Conservation (phyloP, 75 land plant species). For the Selaginella tamariscina region DNA sequence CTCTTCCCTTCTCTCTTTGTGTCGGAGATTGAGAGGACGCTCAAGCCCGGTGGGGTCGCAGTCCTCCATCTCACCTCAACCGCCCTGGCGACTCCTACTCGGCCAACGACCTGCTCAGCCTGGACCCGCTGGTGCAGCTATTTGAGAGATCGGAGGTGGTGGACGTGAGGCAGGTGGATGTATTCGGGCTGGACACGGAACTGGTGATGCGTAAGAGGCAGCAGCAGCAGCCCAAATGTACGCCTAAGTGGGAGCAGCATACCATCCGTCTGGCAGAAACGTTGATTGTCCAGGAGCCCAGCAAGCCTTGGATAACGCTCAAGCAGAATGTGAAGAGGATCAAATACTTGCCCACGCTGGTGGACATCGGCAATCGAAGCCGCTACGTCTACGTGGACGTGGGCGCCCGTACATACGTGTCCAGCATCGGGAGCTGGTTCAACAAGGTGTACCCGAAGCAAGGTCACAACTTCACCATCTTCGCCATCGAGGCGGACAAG, state of each 20-base stretch:
- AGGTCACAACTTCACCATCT: background rate
- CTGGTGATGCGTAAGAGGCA: conserved; percentile 3
- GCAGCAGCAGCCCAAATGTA: background rate
- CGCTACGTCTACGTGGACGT: conserved; percentile 5
- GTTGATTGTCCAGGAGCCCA: background rate
- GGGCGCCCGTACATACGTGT: background rate
- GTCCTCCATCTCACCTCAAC: background rate
- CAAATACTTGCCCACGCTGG: conserved; percentile 13
- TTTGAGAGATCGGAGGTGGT: conserved; percentile 50
- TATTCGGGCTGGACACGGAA: conserved; percentile 4
- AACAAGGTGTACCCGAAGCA: conserved; percentile 3
- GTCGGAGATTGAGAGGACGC: conserved; percentile 4
- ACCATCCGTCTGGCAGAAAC: background rate
- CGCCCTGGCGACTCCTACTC: background rate
- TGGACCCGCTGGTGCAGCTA: conserved; percentile 26
- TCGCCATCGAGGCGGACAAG: background rate
- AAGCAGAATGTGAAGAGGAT: conserved; percentile 54
- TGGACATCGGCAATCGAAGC: background rate
- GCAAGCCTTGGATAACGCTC: conserved; percentile 14
- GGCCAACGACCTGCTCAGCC: background rate
- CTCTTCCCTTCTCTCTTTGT: background rate
- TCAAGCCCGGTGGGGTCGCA: conserved; percentile 8
- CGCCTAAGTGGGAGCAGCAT: background rate
- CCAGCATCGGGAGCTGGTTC: conserved; percentile 6
- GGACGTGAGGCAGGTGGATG: conserved; percentile 25